Percentiles rank a stretch among this genome's conserved stretches.
Evolutionary conservation across 768 basidiomycete genomes (phyloP).

Genomic region (Kwoniella sp.): DNA sequence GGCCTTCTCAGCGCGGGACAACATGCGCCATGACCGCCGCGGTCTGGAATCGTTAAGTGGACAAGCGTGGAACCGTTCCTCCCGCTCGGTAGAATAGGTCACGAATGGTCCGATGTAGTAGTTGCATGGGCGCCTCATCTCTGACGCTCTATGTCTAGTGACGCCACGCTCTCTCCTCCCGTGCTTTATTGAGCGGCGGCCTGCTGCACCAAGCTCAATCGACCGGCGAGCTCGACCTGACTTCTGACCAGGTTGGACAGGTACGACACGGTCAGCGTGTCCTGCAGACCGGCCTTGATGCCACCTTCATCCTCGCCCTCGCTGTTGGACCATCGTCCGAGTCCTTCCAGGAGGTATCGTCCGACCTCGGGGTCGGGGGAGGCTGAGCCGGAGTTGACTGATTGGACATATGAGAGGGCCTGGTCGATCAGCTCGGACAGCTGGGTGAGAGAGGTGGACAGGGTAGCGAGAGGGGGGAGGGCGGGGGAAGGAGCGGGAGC

Average conservation of each 20-base stretch:
- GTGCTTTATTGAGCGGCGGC: slow-evolving; percentile 1
- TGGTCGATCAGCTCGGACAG: slow-evolving; percentile 77
- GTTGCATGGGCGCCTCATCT: no score
- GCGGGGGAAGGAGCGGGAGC: slow-evolving; percentile 44
- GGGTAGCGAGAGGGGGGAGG: slow-evolving; percentile 65
- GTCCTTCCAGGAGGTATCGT: slow-evolving; percentile 81
- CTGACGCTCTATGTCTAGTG: no score
- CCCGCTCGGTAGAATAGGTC: no score
- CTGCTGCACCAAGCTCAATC: slow-evolving; percentile 66
- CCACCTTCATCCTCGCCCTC: slow-evolving; percentile 54
- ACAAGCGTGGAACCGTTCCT: no score
- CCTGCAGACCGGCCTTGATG: slow-evolving; percentile 55
- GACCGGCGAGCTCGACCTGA: slow-evolving; percentile 85
- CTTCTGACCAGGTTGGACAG: slow-evolving; percentile 86
- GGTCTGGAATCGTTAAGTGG: no score
- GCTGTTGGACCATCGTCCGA: slow-evolving; percentile 44
- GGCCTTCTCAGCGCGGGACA: no score
- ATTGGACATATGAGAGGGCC: slow-evolving; percentile 76
- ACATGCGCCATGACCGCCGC: no score
- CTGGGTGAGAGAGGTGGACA: slow-evolving; percentile 66
- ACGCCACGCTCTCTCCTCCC: no score
- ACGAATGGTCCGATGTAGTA: no score
- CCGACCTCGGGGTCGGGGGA: slow-evolving; percentile 81
- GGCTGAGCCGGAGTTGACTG: slow-evolving; percentile 66
- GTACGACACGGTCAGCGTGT: slow-evolving; percentile 91